A percentile compares a stretch with the other conserved stretches of the same genome.
Evolutionary conservation across 768 basidiomycete genomes (phyloP).

Genomic region (Lentinula sp.): DNA sequence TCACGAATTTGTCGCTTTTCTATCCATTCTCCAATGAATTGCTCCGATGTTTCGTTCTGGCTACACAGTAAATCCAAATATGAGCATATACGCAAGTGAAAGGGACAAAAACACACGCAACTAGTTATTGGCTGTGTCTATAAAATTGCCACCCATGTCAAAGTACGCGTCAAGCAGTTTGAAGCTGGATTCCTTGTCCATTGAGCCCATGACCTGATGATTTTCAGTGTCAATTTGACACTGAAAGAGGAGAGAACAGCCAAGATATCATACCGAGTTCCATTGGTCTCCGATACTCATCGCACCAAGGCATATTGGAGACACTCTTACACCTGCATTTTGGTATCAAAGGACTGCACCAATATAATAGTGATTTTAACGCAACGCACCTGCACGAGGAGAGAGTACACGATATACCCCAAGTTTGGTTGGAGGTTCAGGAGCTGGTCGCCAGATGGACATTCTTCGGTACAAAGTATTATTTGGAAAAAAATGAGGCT

Average conservation of each 20-base stretch:
- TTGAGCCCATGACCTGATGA: constrained; percentile 24
- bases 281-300: constrained; percentile 29
- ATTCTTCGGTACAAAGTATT: not conserved
- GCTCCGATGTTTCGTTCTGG: constrained; percentile 30
- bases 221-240: not conserved
- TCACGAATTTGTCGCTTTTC: constrained; percentile 29
- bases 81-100: not conserved
- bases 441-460: constrained; percentile 2
- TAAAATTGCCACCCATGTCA: constrained; percentile 31
- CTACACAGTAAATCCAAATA: constrained; percentile 9
- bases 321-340: constrained; percentile 24
- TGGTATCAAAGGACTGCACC: not conserved
- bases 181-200: constrained; percentile 33
- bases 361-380: not conserved
- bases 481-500: not conserved
- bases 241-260: no score
- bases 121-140: constrained; percentile 21
- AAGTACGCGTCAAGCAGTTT: constrained; percentile 38
- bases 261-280: constrained; percentile 6
- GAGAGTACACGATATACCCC: constrained; percentile 24
- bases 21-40: constrained; percentile 39
- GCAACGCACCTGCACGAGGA: constrained; percentile 19
- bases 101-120: constrained; percentile 10
- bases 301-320: constrained; percentile 30
- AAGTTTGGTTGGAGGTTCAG: constrained; percentile 18